These are phyloP conservation scores for Pichia cabralensis DNA, from an alignment of 805 yeast species.

Conservation along the genomic window DNA sequence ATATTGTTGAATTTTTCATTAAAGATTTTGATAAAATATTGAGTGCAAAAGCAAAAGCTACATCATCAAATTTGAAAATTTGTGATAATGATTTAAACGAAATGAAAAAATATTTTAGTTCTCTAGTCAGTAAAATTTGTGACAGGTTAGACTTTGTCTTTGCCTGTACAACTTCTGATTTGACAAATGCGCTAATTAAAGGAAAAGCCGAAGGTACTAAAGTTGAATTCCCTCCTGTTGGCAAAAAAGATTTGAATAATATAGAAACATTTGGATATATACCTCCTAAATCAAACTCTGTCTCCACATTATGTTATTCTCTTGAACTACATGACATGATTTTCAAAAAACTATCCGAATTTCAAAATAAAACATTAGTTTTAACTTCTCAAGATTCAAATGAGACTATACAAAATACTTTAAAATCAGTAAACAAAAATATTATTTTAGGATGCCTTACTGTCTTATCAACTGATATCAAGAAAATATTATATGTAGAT, in stretches of 20 bases:
- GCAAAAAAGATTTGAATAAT: conserved; percentile 7
- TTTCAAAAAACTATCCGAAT: conserved; percentile 23
- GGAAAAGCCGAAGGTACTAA: conserved; percentile 2
- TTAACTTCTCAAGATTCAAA: conserved; percentile 27
- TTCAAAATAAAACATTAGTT: conserved; percentile 31
- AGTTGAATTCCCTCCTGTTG: conserved; percentile 4
- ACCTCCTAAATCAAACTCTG: conserved; percentile 56
- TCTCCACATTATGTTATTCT: conserved; percentile 46
- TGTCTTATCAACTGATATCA: conserved; percentile 18
- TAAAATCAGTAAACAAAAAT: conserved; percentile 17
- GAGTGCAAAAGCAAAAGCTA: conserved; percentile 18
- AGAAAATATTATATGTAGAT: conserved; percentile 24
- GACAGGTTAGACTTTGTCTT: conserved; percentile 20
- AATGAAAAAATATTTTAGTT: conserved; percentile 25
- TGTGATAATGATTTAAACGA: conserved; percentile 33
- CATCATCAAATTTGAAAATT: conserved; percentile 23
- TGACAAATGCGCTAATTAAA: conserved; percentile 22
- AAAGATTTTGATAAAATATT: conserved; percentile 26
- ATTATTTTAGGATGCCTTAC: conserved; percentile 20
- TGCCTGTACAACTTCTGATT: conserved; percentile 27
- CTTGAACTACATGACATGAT: conserved; percentile 37
- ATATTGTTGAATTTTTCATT: conserved; percentile 42
- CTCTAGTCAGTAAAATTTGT: conserved; percentile 22
- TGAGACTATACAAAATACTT: conserved; percentile 2
- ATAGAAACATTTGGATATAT: conserved; percentile 38